Conservation (phyloP, 75 land plant species). For the Pinus tabuliformis region DNA sequence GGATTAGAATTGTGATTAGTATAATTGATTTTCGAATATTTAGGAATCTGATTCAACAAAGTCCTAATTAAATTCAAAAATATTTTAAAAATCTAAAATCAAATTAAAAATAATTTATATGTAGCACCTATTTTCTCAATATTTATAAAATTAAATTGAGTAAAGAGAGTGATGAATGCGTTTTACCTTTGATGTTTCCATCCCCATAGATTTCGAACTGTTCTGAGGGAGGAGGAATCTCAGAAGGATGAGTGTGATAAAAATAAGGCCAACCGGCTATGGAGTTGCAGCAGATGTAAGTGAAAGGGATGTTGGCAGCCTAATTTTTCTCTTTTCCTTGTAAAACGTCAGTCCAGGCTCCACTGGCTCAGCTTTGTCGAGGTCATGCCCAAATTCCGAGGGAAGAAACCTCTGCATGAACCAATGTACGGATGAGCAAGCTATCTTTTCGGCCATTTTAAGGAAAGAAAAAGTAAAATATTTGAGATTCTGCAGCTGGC, state of each 20-base stretch:
- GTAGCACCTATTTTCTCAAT: too few species aligned
- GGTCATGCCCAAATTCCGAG: constrained; percentile 25
- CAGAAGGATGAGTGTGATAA: constrained; percentile 13
- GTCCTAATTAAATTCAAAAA: too few species aligned
- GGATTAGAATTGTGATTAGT: too few species aligned
- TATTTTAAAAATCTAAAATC: neutral
- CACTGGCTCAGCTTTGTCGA: constrained; percentile 15
- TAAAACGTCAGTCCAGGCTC: constrained; percentile 4
- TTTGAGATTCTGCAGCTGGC: too few species aligned
- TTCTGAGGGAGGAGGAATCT: constrained; percentile 10
- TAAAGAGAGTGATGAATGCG: too few species aligned
- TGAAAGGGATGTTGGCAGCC: constrained; percentile 25
- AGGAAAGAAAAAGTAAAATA: too few species aligned
- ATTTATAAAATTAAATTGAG: too few species aligned
- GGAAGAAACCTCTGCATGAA: constrained; percentile 20
- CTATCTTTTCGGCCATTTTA: too few species aligned
- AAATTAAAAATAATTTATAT: too few species aligned
- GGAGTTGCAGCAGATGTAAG: constrained; percentile 15
- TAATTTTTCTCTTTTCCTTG: constrained; percentile 6
- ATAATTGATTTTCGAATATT: too few species aligned
- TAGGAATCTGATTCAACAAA: neutral
- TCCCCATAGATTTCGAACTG: constrained; percentile 21
- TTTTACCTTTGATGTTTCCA: constrained; percentile 26
- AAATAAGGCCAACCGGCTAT: constrained; percentile 22
- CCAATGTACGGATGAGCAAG: too few species aligned